Conservation (phyloP, 139 green algal species). For the Micractinium conductrix region DNA sequence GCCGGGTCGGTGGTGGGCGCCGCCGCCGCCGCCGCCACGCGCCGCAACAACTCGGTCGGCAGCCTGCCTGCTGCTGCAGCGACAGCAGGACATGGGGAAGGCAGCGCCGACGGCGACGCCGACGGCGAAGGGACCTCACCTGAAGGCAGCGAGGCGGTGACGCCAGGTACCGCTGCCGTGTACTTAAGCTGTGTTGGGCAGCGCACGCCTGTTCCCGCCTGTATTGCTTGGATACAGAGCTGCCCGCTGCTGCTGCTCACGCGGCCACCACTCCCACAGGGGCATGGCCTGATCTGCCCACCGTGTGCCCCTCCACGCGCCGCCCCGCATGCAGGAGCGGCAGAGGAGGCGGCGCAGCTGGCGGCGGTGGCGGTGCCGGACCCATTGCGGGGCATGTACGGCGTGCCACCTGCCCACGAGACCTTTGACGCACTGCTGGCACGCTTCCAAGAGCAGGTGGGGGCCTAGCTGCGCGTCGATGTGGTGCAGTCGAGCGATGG, state of each 20-base stretch:
- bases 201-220: too few relatives aligned
- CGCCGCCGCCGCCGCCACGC: neutral
- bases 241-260: too few relatives aligned
- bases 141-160: too few relatives aligned
- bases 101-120: neutral
- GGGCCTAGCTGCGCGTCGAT: neutral
- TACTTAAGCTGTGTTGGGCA: too few relatives aligned
- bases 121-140: too few relatives aligned
- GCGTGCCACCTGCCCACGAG: neutral
- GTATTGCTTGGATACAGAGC: too few relatives aligned
- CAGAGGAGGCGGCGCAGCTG: neutral
- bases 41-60: neutral
- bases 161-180: too few relatives aligned
- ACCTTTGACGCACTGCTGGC: neutral
- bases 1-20: neutral
- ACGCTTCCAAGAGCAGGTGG: conserved; percentile 18
- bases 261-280: too few relatives aligned
- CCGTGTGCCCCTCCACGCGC: too few relatives aligned
- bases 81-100: neutral
- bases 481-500: too few relatives aligned
- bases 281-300: too few relatives aligned
- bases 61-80: neutral
- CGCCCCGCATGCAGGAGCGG: too few relatives aligned
- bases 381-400: neutral
- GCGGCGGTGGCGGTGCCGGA: neutral